A percentile compares a stretch with the other conserved stretches of the same genome.
Evolutionary conservation across 495 filamentous ascomycete genomes (phyloP).

Genomic region (Ramalina intermedia): DNA sequence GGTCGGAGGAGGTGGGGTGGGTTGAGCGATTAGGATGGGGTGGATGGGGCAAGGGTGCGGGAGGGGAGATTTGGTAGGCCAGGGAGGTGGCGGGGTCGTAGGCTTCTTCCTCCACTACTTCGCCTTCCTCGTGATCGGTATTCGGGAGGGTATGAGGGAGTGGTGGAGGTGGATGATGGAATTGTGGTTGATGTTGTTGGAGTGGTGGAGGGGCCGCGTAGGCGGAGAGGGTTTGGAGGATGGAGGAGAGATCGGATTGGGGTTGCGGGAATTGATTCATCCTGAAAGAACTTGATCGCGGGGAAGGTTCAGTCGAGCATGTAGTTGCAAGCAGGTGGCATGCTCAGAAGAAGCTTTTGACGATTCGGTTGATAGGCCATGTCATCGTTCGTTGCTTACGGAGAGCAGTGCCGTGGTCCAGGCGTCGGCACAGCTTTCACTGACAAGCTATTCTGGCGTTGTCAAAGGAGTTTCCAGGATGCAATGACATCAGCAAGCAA

Average conservation of each 20-base stretch:
- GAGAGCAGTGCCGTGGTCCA: too few species aligned
- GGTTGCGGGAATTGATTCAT: too few species aligned
- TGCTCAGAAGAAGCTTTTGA: too few species aligned
- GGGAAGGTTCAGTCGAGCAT: too few species aligned
- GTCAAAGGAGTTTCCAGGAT: too few species aligned
- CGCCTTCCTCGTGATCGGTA: slow-evolving; percentile 5
- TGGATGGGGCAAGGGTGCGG: slow-evolving; percentile 18
- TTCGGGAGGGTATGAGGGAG: background rate
- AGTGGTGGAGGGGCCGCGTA: slow-evolving; percentile 20
- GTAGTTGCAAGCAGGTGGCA: too few species aligned
- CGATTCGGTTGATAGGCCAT: too few species aligned
- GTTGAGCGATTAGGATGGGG: background rate
- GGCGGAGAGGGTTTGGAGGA: slow-evolving; percentile 36
- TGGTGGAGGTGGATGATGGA: background rate
- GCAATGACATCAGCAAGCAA: too few species aligned
- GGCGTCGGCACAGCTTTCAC: too few species aligned
- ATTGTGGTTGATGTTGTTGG: slow-evolving; percentile 1
- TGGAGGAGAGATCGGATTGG: slow-evolving; percentile 33
- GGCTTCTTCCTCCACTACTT: background rate
- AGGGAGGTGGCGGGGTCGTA: slow-evolving; percentile 18
- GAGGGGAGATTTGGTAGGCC: slow-evolving; percentile 32
- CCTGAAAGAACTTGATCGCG: too few species aligned
- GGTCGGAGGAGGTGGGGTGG: background rate
- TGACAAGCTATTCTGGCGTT: too few species aligned
- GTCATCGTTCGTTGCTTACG: too few species aligned